A percentile compares a stretch with the other conserved stretches of the same genome.
phyloP scores from a whole-genome alignment of 179 eudicot species.

The Beta lomatogona region DNA sequence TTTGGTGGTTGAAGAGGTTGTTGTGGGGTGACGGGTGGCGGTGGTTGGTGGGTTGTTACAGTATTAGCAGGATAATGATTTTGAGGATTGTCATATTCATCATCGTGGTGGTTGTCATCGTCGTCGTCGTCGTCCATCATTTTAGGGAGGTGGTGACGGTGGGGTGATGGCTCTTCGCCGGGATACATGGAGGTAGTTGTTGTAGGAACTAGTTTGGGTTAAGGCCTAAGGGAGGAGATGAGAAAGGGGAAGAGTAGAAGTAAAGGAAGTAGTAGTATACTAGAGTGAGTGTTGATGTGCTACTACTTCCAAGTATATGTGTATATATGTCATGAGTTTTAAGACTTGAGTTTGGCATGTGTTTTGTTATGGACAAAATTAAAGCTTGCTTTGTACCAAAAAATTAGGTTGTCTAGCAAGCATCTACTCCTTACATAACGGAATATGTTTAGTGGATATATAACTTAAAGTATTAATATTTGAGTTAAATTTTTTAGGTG shows the following conservation, averaged over 20 bases:
- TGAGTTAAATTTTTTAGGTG: no score
- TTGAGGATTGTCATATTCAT: neutral
- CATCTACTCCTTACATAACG: no score
- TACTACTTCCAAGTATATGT: neutral
- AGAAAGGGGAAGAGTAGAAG: neutral
- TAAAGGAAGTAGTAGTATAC: neutral
- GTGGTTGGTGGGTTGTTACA: neutral
- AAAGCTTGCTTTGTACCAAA: no score
- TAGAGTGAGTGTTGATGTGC: neutral
- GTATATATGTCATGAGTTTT: neutral
- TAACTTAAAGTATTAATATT: no score
- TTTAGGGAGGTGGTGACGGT: slow-evolving; percentile 42
- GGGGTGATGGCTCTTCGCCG: slow-evolving; percentile 26
- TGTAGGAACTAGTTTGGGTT: no score
- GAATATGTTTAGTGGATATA: no score
- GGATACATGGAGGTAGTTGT: slow-evolving; percentile 20
- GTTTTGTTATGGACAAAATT: no score
- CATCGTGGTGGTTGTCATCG: neutral
- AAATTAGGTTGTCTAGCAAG: no score
- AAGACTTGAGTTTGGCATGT: neutral
- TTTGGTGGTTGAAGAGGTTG: slow-evolving; percentile 27
- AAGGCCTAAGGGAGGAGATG: neutral
- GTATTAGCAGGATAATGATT: neutral
- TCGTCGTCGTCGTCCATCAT: slow-evolving; percentile 29
- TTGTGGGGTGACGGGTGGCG: slow-evolving; percentile 15